phyloP scores from a whole-genome alignment of 2,329 filamentous ascomycete species.

The Fusarium verrucosum region DNA sequence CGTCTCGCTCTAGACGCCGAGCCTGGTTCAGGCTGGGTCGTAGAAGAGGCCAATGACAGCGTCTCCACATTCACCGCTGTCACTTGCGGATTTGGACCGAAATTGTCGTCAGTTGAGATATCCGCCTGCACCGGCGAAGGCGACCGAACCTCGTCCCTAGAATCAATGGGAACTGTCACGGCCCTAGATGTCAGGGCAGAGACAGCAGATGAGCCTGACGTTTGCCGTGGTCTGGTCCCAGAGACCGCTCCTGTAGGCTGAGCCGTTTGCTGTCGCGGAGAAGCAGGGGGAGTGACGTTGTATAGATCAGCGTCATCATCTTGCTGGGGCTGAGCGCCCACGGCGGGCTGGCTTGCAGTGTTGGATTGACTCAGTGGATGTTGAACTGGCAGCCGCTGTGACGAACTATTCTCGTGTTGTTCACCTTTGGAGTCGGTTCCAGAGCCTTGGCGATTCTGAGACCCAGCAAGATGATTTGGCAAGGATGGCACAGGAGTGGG shows the following conservation, averaged over 20 bases:
- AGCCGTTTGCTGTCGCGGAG: conserved; percentile 45
- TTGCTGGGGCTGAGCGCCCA: conserved; percentile 44
- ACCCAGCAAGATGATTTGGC: conserved; percentile 2
- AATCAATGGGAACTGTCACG: conserved; percentile 23
- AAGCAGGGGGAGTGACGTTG: conserved; percentile 58
- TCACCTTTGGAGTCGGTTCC: conserved; percentile 11
- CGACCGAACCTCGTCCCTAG: background rate
- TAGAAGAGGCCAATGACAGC: conserved; percentile 36
- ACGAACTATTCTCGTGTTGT: conserved; percentile 5
- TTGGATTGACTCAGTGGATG: conserved; percentile 52
- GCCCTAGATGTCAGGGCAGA: conserved; percentile 17
- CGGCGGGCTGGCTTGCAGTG: conserved; percentile 42
- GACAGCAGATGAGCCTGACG: conserved; percentile 31
- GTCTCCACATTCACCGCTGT: conserved; percentile 47
- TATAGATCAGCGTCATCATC: conserved; percentile 57
- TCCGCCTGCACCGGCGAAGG: conserved; percentile 17
- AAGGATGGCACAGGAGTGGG: conserved; percentile 25
- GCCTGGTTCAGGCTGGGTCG: conserved; percentile 18
- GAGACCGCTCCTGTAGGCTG: conserved; percentile 3
- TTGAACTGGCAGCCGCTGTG: conserved; percentile 43
- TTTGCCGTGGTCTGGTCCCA: conserved; percentile 11
- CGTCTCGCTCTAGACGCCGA: conserved; percentile 41
- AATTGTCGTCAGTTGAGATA: conserved; percentile 5
- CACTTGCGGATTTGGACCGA: conserved; percentile 26
- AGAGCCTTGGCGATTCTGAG: background rate